phyloP scores from a whole-genome alignment of 2,329 filamentous ascomycete genomes.

The Phialocephala sp. region DNA sequence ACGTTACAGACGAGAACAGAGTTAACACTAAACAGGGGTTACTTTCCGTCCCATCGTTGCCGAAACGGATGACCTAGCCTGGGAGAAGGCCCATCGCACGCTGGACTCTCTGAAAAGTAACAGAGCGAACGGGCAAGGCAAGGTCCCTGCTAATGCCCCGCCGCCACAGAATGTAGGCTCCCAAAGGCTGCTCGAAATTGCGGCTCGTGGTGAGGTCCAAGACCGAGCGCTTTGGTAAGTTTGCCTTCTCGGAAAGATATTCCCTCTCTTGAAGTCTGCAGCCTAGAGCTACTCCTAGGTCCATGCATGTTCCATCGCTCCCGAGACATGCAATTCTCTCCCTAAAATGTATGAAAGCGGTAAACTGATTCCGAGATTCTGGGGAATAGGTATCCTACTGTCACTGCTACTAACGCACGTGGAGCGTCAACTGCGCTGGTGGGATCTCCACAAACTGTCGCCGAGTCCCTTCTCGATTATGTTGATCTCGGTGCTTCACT shows the following conservation, averaged over 20 bases:
- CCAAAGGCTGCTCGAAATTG: conserved; percentile 63
- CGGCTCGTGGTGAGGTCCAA: conserved; percentile 60
- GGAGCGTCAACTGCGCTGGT: conserved; percentile 65
- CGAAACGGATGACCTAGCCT: conserved; percentile 66
- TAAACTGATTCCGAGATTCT: no score
- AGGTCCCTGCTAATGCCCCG: conserved; percentile 46
- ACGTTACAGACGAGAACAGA: not conserved
- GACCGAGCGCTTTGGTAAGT: conserved; percentile 61
- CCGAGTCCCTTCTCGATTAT: conserved; percentile 61
- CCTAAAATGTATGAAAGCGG: no score
- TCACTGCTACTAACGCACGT: conserved; percentile 63
- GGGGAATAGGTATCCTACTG: conserved; percentile 55
- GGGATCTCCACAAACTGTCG: conserved; percentile 57
- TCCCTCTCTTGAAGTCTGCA: no score
- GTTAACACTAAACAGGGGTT: conserved; percentile 48
- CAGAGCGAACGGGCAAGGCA: conserved; percentile 45
- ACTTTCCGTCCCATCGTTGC: conserved; percentile 66
- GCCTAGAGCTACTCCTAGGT: no score
- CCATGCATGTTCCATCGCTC: no score
- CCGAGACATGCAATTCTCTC: no score
- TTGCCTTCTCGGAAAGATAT: no score
- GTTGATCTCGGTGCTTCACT: conserved; percentile 61
- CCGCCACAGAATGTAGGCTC: conserved; percentile 65
- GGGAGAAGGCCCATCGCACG: conserved; percentile 63
- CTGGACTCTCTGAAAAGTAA: conserved; percentile 57